Evolutionary conservation across 176 grass and related monocot genomes (phyloP), one percentile per base, ranked within the genome.

Genomic region (Ensete ventricosum): DNA sequence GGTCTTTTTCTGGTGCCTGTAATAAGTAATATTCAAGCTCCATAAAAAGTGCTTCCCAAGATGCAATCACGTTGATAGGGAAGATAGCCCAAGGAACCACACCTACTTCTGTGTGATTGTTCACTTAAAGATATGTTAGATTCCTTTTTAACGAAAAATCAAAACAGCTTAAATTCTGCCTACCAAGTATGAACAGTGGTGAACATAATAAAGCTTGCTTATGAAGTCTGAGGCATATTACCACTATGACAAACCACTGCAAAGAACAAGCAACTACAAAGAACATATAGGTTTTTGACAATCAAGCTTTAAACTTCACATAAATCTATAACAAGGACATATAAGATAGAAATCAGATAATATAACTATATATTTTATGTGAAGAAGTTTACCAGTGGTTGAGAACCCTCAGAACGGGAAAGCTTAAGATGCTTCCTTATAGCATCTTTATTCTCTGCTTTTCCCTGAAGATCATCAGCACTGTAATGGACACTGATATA

Each of bases 401-500:
- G 90, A 79, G 86, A 89, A 43, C 79, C 73, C 78, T 91, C 71
- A 65, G 81, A 60, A 77, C 84, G 65, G 51, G 86, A 90, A 23
- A 98, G 67, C n/a, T 85, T 84, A 72, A 93, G 75, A 71, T 87
- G 78, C 57, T 89, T 82, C 70, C 85, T 93, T 59, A 98, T 75
- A 79, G 82, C 84, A 82, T 82, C 78, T 87, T 97, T 97, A 65
- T 88, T 88, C 55, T 72, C 50, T 63, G 69, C 29, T 80, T 88
- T 88, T 63, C 83, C 85, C 83, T 80, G 72, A 67, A 93, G 84
- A 87, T 98, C 85, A 75, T 91, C 87, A 82, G 82, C 82, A 76
- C 53, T 87, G 43, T 93, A 98, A 25, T 93, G 90, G 51, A 79
- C 81, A 63, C 85, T 82, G 23, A 98, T 57, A 83, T 85, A 82